phyloP scores from a whole-genome alignment of 208 protist genomes.

The Balamuthia mandrillaris region DNA sequence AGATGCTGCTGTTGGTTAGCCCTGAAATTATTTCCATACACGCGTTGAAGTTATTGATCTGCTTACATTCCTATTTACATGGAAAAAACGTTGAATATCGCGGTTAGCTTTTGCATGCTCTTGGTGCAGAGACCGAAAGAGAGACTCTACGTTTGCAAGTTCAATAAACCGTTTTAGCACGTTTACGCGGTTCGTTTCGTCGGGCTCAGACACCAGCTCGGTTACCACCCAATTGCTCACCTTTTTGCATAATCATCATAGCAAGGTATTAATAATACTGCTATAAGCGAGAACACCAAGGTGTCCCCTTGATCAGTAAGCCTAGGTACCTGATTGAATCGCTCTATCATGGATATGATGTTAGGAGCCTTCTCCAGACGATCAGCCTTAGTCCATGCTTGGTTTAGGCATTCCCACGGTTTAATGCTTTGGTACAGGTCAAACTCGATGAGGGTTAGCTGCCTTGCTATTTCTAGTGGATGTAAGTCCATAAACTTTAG shows the following conservation, averaged over 20 bases:
- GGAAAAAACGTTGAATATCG: neutral
- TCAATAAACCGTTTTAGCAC: neutral
- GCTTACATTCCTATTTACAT: neutral
- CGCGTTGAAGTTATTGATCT: neutral
- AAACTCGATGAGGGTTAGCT: slow-evolving; percentile 4
- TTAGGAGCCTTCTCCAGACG: neutral
- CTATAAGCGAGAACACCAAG: too few species aligned
- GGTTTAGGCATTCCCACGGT: slow-evolving; percentile 27
- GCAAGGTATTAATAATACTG: neutral
- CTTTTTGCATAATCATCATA: neutral
- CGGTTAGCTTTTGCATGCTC: neutral
- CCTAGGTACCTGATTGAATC: slow-evolving; percentile 23
- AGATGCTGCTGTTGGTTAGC: neutral
- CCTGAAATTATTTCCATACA: slow-evolving; percentile 11
- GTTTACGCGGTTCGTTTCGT: neutral
- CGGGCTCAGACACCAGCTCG: neutral
- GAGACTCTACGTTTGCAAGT: neutral
- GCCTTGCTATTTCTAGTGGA: neutral
- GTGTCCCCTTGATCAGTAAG: neutral
- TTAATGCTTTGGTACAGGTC: neutral
- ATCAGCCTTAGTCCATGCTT: slow-evolving; percentile 4
- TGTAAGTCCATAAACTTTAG: neutral
- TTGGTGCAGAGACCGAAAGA: neutral
- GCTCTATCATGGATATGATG: neutral
- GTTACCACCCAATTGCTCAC: slow-evolving; percentile 5